Conservation (phyloP, 2,329 filamentous ascomycete genomes). For the Fusarium beomiforme region DNA sequence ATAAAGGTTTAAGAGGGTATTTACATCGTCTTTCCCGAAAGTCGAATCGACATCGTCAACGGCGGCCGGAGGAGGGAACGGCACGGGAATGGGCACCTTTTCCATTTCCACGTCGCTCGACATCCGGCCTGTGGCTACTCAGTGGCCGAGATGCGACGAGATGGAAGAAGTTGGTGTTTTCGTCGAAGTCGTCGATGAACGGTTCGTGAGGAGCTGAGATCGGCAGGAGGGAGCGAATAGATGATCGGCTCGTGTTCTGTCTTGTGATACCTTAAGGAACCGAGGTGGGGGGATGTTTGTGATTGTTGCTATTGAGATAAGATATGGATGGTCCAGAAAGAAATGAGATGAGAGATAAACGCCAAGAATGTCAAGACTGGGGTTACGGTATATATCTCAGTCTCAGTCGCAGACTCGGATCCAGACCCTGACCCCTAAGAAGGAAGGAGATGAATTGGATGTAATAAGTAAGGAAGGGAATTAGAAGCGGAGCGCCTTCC, state of each 20-base stretch:
- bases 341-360: slow-evolving; percentile 22
- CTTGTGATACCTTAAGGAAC: slow-evolving; percentile 5
- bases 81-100: slow-evolving; percentile 35
- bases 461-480: neutral
- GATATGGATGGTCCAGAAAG: neutral
- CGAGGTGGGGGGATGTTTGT: neutral
- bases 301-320: neutral
- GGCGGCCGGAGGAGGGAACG: slow-evolving; percentile 41
- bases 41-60: slow-evolving; percentile 43
- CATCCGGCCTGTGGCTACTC: slow-evolving; percentile 31
- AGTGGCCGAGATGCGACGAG: slow-evolving; percentile 16
- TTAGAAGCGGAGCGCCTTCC: neutral
- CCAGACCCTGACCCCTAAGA: neutral
- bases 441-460: slow-evolving; percentile 5
- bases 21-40: slow-evolving; percentile 40
- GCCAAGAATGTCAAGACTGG: slow-evolving; percentile 24
- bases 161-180: slow-evolving; percentile 1
- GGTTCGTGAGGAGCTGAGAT: slow-evolving; percentile 9
- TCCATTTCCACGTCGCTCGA: slow-evolving; percentile 28
- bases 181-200: neutral
- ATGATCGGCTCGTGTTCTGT: neutral
- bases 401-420: neutral
- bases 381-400: slow-evolving; percentile 18
- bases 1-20: neutral
- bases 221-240: slow-evolving; percentile 16